Conservation (phyloP, 2,329 filamentous ascomycete species). For the Xylaria digitata region DNA sequence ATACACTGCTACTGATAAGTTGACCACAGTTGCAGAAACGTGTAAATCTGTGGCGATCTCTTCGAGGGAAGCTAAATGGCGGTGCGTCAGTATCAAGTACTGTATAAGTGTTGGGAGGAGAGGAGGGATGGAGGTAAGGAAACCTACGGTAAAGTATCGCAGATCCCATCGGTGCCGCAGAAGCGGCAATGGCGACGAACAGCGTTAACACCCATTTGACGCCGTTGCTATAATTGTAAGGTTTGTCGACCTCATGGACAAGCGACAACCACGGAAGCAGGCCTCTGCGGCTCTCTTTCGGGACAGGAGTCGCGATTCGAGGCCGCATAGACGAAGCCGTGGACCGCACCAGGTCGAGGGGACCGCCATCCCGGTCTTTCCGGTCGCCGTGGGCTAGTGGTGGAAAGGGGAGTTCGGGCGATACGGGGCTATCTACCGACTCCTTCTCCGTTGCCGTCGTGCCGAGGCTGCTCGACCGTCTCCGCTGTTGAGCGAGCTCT, state of each 20-base stretch:
- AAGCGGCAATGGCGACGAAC: constrained; percentile 80
- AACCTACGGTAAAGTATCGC: constrained; percentile 82
- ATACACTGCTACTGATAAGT: constrained; percentile 81
- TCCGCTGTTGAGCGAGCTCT: constrained; percentile 25
- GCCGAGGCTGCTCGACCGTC: constrained; percentile 21
- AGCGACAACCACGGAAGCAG: constrained; percentile 77
- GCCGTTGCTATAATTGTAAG: constrained; percentile 75
- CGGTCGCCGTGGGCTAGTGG: constrained; percentile 37
- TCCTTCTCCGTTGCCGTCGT: constrained; percentile 27
- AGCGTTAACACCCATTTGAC: constrained; percentile 89
- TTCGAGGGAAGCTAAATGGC: constrained; percentile 70
- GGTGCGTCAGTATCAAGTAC: constrained; percentile 25
- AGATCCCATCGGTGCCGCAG: constrained; percentile 84
- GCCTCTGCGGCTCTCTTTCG: constrained; percentile 67
- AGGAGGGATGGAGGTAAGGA: not conserved
- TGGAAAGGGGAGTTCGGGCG: constrained; percentile 20
- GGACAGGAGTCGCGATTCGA: constrained; percentile 38
- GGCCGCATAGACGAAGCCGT: constrained; percentile 35
- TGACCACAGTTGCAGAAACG: constrained; percentile 73
- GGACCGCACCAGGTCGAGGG: constrained; percentile 23
- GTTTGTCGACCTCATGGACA: constrained; percentile 81
- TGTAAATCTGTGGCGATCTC: constrained; percentile 72
- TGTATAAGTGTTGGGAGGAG: not conserved
- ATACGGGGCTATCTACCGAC: constrained; percentile 25
- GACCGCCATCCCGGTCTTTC: constrained; percentile 38